These are phyloP conservation scores for Nicotiana otophora DNA, from an alignment of 257 asterid genomes.

Conservation along the genomic window DNA sequence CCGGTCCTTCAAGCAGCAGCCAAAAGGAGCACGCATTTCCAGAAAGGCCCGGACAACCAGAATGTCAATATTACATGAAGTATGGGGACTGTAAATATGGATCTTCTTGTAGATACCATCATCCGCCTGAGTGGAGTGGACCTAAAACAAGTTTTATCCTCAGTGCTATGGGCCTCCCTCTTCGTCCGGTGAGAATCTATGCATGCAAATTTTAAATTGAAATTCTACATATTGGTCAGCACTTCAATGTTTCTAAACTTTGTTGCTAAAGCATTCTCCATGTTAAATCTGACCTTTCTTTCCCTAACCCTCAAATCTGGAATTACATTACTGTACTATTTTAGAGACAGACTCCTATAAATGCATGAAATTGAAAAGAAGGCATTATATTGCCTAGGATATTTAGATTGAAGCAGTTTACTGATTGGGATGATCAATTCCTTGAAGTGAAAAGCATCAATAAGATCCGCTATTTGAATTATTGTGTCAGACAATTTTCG, in stretches of 20 bases:
- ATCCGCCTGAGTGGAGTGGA: slow-evolving; percentile 67
- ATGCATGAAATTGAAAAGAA: background rate
- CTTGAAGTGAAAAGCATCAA: background rate
- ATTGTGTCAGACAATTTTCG: background rate
- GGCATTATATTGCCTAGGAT: background rate
- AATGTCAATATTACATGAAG: slow-evolving; percentile 75
- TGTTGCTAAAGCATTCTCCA: background rate
- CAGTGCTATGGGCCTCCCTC: slow-evolving; percentile 82
- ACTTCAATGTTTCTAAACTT: background rate
- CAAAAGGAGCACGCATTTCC: slow-evolving; percentile 64
- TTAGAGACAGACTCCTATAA: background rate
- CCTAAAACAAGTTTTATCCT: slow-evolving; percentile 48
- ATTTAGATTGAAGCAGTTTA: background rate
- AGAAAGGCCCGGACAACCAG: slow-evolving; percentile 85
- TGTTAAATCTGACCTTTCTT: background rate
- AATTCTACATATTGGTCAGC: background rate
- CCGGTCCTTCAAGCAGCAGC: slow-evolving; percentile 57
- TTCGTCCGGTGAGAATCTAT: slow-evolving; percentile 71
- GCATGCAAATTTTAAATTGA: background rate
- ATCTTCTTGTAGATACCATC: slow-evolving; percentile 81
- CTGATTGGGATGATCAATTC: background rate
- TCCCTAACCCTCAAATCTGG: background rate
- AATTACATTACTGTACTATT: background rate
- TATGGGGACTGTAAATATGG: slow-evolving; percentile 91
- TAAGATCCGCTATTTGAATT: background rate